Base-by-base conservation (phyloP, 2,329 filamentous ascomycete species). In the Bipolaris gigantea region DNA sequence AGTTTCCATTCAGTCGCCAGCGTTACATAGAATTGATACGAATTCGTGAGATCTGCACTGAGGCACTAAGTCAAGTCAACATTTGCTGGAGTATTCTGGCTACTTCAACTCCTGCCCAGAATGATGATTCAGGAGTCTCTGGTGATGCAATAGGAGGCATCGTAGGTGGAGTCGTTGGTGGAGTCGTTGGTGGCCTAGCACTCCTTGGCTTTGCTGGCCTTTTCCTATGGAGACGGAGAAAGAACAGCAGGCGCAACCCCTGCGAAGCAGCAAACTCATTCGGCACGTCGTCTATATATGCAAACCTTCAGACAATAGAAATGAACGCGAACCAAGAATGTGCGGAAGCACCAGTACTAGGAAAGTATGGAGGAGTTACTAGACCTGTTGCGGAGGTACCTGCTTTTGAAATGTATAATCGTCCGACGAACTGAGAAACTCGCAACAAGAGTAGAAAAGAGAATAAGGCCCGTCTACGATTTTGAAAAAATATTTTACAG, bases 91-190 rank as follows among this genome's bases (percentile, higher is more conserved):
- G 25, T 27, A 27, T 8, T 9, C 25, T 27, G 25, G 25, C 19
- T 9, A 23, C 15, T 33, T 34, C 8, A 40, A 42, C 30, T 36
- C 59, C 9, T 61, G n/a, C 32, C 3, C 8, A 27, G 25, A 27
- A 27, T 9, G 25, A 27, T 27, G 10, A 4, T 10, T 27, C 25
- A 10, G 25, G 9, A 27, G 10, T 27, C 0, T 27, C 25, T 10
- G 9, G 55, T 16, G 59, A 59, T 41, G 57, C 56, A 23, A 68
- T 68, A 43, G 66, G 61, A 25, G 66, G 63, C 23, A 61, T 64
- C 16, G 52, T 60, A 4, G 54, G 67, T 35, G 65, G 65, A 21
- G 48, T 57, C 19, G 16, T 64, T 11, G 56, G 57, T 23, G 59
- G 55, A 13, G 48, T 57, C 19, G 16, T 64, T 11, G 56, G 57